Evolutionary conservation across 352 stramenopile genomes (phyloP).

Genomic region (Globisporangium splendens): DNA sequence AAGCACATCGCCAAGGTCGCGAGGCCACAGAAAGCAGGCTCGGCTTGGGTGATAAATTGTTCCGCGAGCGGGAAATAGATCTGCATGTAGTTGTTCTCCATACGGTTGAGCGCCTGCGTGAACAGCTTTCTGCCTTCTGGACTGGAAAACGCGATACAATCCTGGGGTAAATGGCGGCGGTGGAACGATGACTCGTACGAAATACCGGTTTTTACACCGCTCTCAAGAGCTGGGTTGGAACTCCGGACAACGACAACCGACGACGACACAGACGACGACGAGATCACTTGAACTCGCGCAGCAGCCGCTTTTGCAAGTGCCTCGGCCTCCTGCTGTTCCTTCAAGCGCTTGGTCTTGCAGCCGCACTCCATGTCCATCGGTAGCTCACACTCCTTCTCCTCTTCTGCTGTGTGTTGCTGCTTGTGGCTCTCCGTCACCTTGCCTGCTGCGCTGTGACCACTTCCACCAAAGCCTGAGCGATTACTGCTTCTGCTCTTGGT

Average conservation of each 20-base stretch:
- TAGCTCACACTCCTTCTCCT: conserved; percentile 28
- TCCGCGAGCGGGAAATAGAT: conserved; percentile 92
- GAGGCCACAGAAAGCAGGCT: conserved; percentile 89
- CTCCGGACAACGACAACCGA: conserved; percentile 5
- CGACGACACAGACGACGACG: conserved; percentile 3
- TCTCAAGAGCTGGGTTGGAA: not conserved
- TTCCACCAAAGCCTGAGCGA: not conserved
- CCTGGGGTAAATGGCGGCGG: conserved; percentile 43
- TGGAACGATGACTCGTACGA: conserved; percentile 44
- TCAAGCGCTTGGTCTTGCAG: conserved; percentile 40
- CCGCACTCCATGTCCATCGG: conserved; percentile 50
- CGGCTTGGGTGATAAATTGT: conserved; percentile 88
- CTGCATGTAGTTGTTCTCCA: conserved; percentile 61
- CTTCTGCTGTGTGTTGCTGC: not conserved
- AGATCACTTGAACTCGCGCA: conserved; percentile 6
- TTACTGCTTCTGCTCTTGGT: not conserved
- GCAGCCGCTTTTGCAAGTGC: conserved; percentile 17
- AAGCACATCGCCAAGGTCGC: conserved; percentile 80
- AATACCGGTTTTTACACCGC: not conserved
- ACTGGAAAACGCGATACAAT: conserved; percentile 50
- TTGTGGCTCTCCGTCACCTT: conserved; percentile 2
- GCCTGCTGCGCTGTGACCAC: not conserved
- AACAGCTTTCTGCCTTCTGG: conserved; percentile 59
- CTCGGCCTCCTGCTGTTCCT: conserved; percentile 33
- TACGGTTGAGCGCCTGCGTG: conserved; percentile 33